Evolutionary conservation across 345 rosid species (phyloP), one percentile per base, ranked within the genome.

Genomic region (Theobroma cacao): DNA sequence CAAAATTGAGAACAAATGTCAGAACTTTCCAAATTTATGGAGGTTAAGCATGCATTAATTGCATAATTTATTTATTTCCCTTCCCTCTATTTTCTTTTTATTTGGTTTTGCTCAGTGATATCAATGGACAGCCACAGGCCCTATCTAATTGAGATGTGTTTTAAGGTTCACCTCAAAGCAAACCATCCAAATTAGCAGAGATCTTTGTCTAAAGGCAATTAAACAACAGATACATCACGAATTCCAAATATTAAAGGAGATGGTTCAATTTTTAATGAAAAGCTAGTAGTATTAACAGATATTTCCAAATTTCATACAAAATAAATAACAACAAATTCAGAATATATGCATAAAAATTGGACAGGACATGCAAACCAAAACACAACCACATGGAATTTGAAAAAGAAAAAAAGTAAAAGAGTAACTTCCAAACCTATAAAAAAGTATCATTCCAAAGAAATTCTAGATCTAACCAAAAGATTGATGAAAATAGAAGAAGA

Each of bases 381-480:
- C 68, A 65, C 2, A 64, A 41, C 7, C 28, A 77, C 5, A 9
- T 1, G 30, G 20, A 8, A 66, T 22, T 50, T 48, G 6, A 67
- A 24, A 15, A 12, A 12, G 45, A 22, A 18, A n/a, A 77, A 34
- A 18, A 34, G 22, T 2, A 12, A 55, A 3, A 45, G 45, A 12
- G n/a, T 12, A 67, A 53, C 53, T 22, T 28, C 41, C 50, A 72
- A 71, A 50, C 26, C 60, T n/a, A 48, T 52, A 64, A 33, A 28
- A 18, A 28, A 52, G 38, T 3, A 33, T 10, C 13, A 26, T 73
- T 17, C 22, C 2, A 34, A 59, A 78, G 48, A 41, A 72, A 48
- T 61, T 75, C 38, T 0, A 33, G 75, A 83, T 71, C 81, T 75
- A 76, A 70, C 30, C 10, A 75, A 58, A n/a, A 66, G 28, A 74